Evolutionary conservation across 441 rosid genomes (phyloP).

Genomic region (Pelargonium fulgidum): DNA sequence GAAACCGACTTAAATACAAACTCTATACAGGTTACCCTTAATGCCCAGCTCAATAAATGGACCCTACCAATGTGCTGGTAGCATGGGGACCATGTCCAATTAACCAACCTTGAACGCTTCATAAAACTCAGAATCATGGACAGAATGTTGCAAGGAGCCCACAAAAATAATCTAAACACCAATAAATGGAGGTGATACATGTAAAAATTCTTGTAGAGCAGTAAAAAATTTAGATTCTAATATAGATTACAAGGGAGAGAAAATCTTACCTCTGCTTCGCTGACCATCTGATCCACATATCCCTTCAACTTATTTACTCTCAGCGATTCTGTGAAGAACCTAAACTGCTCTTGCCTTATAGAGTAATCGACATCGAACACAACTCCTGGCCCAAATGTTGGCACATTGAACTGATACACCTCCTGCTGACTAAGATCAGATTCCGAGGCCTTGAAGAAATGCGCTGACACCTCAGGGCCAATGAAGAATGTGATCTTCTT

Average conservation of each 20-base stretch:
- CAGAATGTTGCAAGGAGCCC: no score
- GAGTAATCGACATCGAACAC: conserved; percentile 94
- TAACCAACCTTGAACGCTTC: no score
- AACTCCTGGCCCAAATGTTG: conserved; percentile 96
- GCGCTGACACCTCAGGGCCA: conserved; percentile 96
- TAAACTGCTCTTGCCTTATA: conserved; percentile 89
- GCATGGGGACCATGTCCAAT: not conserved
- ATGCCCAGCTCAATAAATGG: not conserved
- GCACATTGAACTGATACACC: conserved; percentile 95
- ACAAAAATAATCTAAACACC: no score
- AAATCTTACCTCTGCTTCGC: conserved; percentile 69
- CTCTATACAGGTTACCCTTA: not conserved
- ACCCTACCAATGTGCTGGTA: not conserved
- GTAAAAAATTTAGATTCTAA: no score
- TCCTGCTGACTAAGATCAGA: conserved; percentile 96
- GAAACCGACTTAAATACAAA: no score
- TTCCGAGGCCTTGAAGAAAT: conserved; percentile 91
- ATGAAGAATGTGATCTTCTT: conserved; percentile 85
- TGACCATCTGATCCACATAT: conserved; percentile 97
- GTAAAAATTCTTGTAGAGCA: no score
- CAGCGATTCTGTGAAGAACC: conserved; percentile 89
- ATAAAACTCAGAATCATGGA: not conserved
- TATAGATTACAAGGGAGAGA: no score
- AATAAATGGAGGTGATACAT: no score
- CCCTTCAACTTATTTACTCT: conserved; percentile 79